Evolutionary conservation across 805 yeast genomes (phyloP), one percentile per base, ranked within the genome.

Genomic region (Ogataea nakhonphanomensis): DNA sequence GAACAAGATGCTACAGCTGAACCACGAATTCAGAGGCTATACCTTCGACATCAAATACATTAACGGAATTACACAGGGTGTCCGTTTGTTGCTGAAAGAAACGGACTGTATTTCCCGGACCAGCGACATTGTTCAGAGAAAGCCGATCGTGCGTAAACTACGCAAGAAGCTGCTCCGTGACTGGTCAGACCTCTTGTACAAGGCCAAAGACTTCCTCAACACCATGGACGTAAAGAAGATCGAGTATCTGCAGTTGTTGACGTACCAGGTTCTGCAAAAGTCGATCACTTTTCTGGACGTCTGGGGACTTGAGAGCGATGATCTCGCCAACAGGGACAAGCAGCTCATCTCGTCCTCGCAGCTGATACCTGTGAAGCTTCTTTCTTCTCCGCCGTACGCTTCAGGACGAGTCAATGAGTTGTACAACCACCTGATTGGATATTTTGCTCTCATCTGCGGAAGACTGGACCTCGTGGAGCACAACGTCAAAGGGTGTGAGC

Each of bases 61-160:
- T 37, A 84, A 84, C 53, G 70, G 76, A 10, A 78, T 85, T 2
- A 70, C 90, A 44, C 86, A 82, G 57, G 91, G 93, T 24, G 86
- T 85, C 2, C 70, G 85, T 45, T 56, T 67, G 12, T 63, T 85
- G 35, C 62, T 85, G 25, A 81, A 79, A 44, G 71, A 74, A 37
- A 83, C 91, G 0, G 81, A 80, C 44, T 84, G 91, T 62, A 73
- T 85, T 13, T 84, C 93, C 1, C 67, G 93, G 49, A 76, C 88
- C 1, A 81, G 81, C 48, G 79, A 79, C 23, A 70, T 83, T 33
- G 90, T 85, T 5, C 76, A 79, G 46, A 71, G 73, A 45, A 71
- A 76, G 36, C 81, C 86, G 2, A 58, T 73, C 3, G 76, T 85
- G 11, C 67, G 86, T 41, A 78, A 73, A 47, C 69, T 79, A 38